Evolutionary conservation across 768 basidiomycete genomes (phyloP).

Genomic region (Tulasnella sp.): DNA sequence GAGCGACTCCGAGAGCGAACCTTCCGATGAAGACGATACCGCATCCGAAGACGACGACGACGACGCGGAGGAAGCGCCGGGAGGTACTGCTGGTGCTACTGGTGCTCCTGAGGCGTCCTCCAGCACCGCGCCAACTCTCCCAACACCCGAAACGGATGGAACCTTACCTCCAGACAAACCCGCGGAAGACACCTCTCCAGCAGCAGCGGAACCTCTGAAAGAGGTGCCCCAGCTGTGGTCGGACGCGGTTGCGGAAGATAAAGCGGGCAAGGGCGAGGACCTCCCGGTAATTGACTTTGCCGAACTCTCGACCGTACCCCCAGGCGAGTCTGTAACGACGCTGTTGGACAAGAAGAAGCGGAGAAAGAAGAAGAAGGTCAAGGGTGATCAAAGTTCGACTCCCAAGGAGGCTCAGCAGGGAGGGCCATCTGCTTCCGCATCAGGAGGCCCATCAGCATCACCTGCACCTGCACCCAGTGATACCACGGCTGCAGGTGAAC

Average conservation of each 20-base stretch:
- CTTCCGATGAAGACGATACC: slow-evolving; percentile 30
- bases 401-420: too few relatives aligned
- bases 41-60: slow-evolving; percentile 43
- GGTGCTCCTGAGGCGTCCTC: slow-evolving; percentile 6
- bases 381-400: slow-evolving; percentile 19
- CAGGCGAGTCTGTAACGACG: slow-evolving; percentile 31
- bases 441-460: slow-evolving; percentile 21
- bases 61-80: slow-evolving; percentile 42
- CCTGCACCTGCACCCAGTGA: slow-evolving; percentile 23
- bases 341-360: slow-evolving; percentile 2
- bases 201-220: slow-evolving; percentile 14
- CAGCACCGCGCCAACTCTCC: slow-evolving; percentile 11
- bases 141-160: background rate
- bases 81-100: too few relatives aligned
- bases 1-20: slow-evolving; percentile 38
- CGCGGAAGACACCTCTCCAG: slow-evolving; percentile 29
- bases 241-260: slow-evolving; percentile 49
- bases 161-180: background rate
- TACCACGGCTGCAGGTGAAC: slow-evolving; percentile 20
- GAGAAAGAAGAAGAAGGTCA: background rate
- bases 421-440: background rate
- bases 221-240: slow-evolving; percentile 51
- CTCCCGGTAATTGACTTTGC: slow-evolving; percentile 75
- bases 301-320: slow-evolving; percentile 34
- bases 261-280: slow-evolving; percentile 43